Conservation (phyloP, 148 eudicot species). For the Heliamphora exappendiculata region DNA sequence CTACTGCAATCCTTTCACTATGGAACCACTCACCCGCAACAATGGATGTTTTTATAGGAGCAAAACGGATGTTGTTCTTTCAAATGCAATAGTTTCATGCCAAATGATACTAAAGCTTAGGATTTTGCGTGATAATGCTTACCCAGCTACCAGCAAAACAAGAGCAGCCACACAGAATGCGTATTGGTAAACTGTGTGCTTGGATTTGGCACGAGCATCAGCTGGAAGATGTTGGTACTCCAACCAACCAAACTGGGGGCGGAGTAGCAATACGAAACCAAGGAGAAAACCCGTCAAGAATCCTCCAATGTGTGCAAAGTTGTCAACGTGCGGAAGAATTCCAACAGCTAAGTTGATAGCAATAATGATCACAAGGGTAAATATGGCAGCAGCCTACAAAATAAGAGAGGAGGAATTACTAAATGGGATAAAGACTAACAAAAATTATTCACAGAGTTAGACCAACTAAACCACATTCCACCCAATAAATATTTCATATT, state of each 20-base stretch:
- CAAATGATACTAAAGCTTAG: background rate
- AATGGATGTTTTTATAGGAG: background rate
- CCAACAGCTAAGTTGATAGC: conserved; percentile 72
- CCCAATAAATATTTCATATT: background rate
- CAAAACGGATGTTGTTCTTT: background rate
- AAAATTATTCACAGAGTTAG: background rate
- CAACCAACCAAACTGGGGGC: conserved; percentile 75
- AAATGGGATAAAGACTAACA: background rate
- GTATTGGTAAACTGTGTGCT: conserved; percentile 48
- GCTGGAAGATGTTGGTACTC: conserved; percentile 61
- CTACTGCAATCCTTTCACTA: background rate
- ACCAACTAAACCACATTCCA: background rate
- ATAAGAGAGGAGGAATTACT: conserved; percentile 8
- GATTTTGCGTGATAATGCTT: conserved; percentile 22
- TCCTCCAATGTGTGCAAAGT: conserved; percentile 90
- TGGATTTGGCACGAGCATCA: conserved; percentile 49
- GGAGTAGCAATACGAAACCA: conserved; percentile 62
- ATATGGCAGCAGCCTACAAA: conserved; percentile 66
- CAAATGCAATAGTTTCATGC: background rate
- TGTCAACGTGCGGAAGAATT: conserved; percentile 85
- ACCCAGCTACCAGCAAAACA: conserved; percentile 54
- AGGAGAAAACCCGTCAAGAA: conserved; percentile 68
- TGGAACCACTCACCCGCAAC: background rate
- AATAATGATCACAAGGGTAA: conserved; percentile 66
- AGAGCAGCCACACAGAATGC: conserved; percentile 41